Percentiles rank a stretch among this genome's conserved stretches.
Evolutionary conservation across 495 filamentous ascomycete genomes (phyloP).

Genomic region (Xylaria intraflava): DNA sequence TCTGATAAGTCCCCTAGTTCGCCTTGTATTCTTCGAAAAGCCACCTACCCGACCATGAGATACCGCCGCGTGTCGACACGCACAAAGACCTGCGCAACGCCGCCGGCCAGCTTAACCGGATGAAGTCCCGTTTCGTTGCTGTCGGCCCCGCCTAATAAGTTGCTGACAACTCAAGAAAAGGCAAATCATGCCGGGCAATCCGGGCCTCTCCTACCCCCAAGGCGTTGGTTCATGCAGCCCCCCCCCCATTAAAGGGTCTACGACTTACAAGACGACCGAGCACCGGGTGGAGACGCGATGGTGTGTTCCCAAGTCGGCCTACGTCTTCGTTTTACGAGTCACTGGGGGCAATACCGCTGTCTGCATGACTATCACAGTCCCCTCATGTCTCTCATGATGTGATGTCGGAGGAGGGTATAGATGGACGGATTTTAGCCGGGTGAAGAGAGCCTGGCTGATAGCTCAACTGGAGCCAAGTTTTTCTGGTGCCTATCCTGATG

Average conservation of each 20-base stretch:
- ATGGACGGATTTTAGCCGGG: background rate
- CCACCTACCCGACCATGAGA: too few relatives aligned
- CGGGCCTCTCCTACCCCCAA: constrained; percentile 21
- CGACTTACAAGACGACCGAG: constrained; percentile 10
- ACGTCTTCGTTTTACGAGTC: constrained; percentile 22
- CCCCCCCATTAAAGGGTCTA: constrained; percentile 22
- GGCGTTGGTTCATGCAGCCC: constrained; percentile 23
- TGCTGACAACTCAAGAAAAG: too few relatives aligned
- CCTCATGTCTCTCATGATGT: background rate
- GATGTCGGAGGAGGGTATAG: background rate
- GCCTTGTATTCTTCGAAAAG: too few relatives aligned
- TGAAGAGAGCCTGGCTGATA: background rate
- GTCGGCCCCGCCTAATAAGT: too few relatives aligned
- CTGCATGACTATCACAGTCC: background rate
- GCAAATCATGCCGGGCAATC: constrained; percentile 22
- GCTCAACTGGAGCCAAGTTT: constrained; percentile 2
- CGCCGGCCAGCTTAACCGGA: too few relatives aligned
- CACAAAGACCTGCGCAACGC: too few relatives aligned
- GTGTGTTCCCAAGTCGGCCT: constrained; percentile 15
- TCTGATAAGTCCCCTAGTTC: too few relatives aligned
- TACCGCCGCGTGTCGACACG: too few relatives aligned
- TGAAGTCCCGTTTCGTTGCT: too few relatives aligned
- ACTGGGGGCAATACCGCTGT: constrained; percentile 32
- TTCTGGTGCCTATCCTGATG: background rate
- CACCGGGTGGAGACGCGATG: constrained; percentile 10